A percentile compares a stretch with the other conserved stretches of the same genome.
phyloP scores from a whole-genome alignment of 23 red algal species.

The Chondrus crispus region DNA sequence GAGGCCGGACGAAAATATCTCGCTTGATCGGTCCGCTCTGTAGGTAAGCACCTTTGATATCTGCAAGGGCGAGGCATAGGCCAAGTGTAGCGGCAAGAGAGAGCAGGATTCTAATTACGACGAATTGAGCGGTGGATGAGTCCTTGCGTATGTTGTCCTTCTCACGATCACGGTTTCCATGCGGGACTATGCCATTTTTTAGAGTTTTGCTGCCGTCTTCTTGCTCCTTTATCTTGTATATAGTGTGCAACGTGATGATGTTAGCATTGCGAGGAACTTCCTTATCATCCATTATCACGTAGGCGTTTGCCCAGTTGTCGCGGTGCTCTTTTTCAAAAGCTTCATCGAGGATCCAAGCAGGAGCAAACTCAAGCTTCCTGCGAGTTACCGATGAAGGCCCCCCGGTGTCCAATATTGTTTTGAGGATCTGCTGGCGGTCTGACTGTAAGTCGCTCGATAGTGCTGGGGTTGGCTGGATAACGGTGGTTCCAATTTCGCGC shows the following conservation, averaged over 20 bases:
- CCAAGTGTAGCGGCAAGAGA: not conserved
- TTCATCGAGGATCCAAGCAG: conserved; percentile 13
- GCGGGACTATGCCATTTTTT: not conserved
- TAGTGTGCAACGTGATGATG: not conserved
- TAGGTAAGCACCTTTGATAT: not conserved
- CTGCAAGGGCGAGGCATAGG: not conserved
- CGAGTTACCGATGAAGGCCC: too few species aligned
- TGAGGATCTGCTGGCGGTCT: too few species aligned
- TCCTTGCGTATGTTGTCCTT: not conserved
- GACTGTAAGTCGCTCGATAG: too few species aligned
- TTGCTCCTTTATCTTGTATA: not conserved
- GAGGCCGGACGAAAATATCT: not conserved
- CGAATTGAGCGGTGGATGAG: not conserved
- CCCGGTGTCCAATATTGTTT: too few species aligned
- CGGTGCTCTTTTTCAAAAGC: conserved; percentile 9
- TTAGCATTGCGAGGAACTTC: not conserved
- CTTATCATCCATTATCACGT: not conserved
- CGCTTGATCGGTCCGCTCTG: not conserved
- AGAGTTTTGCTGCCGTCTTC: not conserved
- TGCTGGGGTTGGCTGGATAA: too few species aligned
- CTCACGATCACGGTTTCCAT: not conserved
- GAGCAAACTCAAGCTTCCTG: not conserved
- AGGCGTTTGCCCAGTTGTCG: not conserved
- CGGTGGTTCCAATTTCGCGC: too few species aligned
- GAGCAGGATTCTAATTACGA: not conserved